Base-by-base conservation (phyloP, 768 basidiomycete species). In the Lentinus tigrinus region DNA sequence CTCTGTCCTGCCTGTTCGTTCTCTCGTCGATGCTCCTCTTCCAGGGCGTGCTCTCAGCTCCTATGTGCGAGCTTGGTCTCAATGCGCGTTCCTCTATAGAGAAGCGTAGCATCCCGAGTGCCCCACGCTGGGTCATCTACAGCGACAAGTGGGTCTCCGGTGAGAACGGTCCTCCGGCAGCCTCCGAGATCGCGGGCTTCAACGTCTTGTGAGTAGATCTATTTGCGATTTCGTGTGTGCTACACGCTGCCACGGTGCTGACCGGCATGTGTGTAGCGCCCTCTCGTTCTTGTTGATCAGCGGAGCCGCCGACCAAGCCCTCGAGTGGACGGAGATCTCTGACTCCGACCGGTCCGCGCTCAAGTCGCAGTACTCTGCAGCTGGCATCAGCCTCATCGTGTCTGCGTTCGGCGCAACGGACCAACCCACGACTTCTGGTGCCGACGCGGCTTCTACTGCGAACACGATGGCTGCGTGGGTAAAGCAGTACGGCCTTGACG, bases 401-500 rank as follows among this genome's bases (percentile, higher is more conserved):
- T 85, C 85, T 27, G 82, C 78, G 1, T 89, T 87, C 65, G 86
- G 85, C 31, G 73, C 84, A 1, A 77, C 75, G 40, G 75, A 76
- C 52, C 62, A 58, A 14, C 87, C 88, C 3, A 89, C 87, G 8
- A 75, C 79, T 10, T 71, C 64, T 11, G 78, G 80, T 44, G 82
- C 80, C n/a, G 84, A 90, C 68, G 84, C 88, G 19, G 72, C 82
- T 7, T 72, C 73, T 7, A 81, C 82, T 16, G 89, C 89, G 1
- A 81, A 84, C 59, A 81, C 79, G 2, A 77, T 90, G 69, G 87
- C 88, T 0, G 78, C 78, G 13, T 91, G 78, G 75, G 88, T 89
- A 9, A 82, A 80, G 57, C 62, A 77, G 58, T 81, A 74, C 82
- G 63, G 75, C 47, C 72, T 90, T 17, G 88, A 89, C 63, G 88